Conservation (phyloP, 768 basidiomycete genomes). For the Mrakia hoshinonis region DNA sequence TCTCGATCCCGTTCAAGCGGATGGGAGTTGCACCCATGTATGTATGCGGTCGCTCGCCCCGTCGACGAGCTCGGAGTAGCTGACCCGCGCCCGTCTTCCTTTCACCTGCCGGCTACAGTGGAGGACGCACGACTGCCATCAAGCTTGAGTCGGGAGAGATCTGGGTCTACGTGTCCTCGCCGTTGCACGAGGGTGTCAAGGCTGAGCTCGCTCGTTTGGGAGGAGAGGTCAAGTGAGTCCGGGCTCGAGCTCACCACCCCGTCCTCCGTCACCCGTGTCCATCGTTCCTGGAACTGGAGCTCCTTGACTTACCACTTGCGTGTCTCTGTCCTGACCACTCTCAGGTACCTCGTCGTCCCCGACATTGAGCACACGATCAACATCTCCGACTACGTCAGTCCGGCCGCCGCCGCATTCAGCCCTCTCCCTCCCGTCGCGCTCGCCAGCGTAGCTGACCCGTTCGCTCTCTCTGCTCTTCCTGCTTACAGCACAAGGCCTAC, state of each 20-base stretch:
- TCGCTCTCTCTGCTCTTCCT: constrained; percentile 29
- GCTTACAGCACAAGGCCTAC: constrained; percentile 36
- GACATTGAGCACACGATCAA: constrained; percentile 42
- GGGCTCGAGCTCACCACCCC: background rate
- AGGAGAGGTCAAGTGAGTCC: constrained; percentile 58
- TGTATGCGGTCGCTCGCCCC: background rate
- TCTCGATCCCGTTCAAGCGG: constrained; percentile 42
- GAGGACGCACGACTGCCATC: constrained; percentile 75
- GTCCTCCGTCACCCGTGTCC: background rate
- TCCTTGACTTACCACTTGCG: background rate
- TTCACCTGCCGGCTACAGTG: constrained; percentile 36
- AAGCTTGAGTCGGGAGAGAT: constrained; percentile 59
- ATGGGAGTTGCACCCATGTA: constrained; percentile 28
- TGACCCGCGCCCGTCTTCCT: background rate
- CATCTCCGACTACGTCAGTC: constrained; percentile 30
- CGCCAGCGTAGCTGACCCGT: constrained; percentile 37
- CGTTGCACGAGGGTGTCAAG: constrained; percentile 59
- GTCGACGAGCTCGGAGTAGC: background rate
- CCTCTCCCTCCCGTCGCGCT: background rate
- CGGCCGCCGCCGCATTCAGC: no score
- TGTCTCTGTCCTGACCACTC: background rate
- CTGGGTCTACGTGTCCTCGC: constrained; percentile 76
- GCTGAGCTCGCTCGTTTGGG: constrained; percentile 50
- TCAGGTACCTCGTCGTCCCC: constrained; percentile 41
- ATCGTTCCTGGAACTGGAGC: background rate